These are phyloP conservation scores for Boletus sp. DNA, from an alignment of 768 basidiomycete species.

Conservation along the genomic window DNA sequence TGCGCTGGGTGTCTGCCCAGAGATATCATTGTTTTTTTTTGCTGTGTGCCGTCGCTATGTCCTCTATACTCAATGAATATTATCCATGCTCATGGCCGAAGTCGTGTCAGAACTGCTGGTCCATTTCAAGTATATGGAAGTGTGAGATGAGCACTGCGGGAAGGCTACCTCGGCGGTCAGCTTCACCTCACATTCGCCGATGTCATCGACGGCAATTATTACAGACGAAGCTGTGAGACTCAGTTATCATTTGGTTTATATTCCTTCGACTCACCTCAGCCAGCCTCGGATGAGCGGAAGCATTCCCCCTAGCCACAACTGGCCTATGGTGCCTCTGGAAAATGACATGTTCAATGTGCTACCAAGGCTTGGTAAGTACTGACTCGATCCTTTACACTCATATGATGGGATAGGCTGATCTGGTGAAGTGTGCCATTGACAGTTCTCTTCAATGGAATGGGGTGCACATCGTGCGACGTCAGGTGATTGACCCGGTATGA, in stretches of 20 bases:
- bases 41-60: no score
- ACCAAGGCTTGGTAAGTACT: slow-evolving; percentile 55
- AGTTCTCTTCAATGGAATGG: slow-evolving; percentile 26
- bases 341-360: slow-evolving; percentile 46
- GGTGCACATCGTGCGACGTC: slow-evolving; percentile 20
- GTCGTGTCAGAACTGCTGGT: slow-evolving; percentile 47
- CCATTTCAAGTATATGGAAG: slow-evolving; percentile 56
- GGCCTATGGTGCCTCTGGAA: slow-evolving; percentile 51
- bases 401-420: not conserved
- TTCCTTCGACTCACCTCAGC: slow-evolving; percentile 16
- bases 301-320: slow-evolving; percentile 53
- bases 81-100: slow-evolving; percentile 51
- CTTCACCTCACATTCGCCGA: slow-evolving; percentile 49
- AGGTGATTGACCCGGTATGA: slow-evolving; percentile 41
- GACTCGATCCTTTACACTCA: not conserved
- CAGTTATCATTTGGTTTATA: not conserved
- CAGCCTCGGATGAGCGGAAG: slow-evolving; percentile 46
- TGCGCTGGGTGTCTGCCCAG: no score
- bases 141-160: slow-evolving; percentile 59
- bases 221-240: slow-evolving; percentile 55
- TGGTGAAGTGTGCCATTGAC: slow-evolving; percentile 28
- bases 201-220: slow-evolving; percentile 45
- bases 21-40: no score
- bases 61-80: no score
- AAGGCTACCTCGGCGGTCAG: slow-evolving; percentile 42